Percentiles rank a stretch among this genome's conserved stretches.
These are phyloP conservation scores for Spergularia bocconei DNA, from an alignment of 148 eudicot genomes.

Conservation along the genomic window DNA sequence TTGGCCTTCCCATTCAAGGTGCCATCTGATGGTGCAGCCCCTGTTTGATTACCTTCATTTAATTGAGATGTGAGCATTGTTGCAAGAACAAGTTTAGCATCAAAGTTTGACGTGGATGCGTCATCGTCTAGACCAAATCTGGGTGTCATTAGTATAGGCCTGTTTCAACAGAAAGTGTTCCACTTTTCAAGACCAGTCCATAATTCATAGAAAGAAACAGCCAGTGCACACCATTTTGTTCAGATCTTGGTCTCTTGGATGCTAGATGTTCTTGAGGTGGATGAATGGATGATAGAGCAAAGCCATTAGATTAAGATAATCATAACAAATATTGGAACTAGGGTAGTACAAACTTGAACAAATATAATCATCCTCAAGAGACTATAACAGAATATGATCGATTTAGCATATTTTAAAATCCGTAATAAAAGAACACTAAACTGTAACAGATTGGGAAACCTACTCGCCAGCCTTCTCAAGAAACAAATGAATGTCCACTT, in stretches of 20 bases:
- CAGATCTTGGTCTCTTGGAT: neutral
- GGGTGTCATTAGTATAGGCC: constrained; percentile 96
- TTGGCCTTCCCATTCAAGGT: constrained; percentile 35
- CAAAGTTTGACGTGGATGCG: constrained; percentile 76
- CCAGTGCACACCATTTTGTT: neutral
- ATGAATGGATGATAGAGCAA: neutral
- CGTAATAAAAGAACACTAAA: neutral
- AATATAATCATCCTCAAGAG: neutral
- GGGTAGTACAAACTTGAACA: constrained; percentile 2
- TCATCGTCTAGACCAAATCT: constrained; percentile 84
- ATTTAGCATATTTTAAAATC: neutral
- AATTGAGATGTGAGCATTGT: constrained; percentile 95
- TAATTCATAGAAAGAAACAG: neutral
- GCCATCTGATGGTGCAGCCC: constrained; percentile 43
- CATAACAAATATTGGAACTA: neutral
- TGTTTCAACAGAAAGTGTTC: constrained; percentile 31
- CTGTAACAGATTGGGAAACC: constrained; percentile 27
- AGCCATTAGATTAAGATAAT: too few relatives aligned
- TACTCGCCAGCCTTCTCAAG: constrained; percentile 99
- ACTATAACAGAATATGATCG: neutral
- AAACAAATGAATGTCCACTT: constrained; percentile 81
- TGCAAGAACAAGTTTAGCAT: constrained; percentile 93
- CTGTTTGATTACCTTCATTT: constrained; percentile 51
- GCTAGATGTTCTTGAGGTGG: neutral
- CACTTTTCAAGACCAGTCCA: neutral